phyloP scores from a whole-genome alignment of 345 rosid genomes.

The Sonneratia alba region DNA sequence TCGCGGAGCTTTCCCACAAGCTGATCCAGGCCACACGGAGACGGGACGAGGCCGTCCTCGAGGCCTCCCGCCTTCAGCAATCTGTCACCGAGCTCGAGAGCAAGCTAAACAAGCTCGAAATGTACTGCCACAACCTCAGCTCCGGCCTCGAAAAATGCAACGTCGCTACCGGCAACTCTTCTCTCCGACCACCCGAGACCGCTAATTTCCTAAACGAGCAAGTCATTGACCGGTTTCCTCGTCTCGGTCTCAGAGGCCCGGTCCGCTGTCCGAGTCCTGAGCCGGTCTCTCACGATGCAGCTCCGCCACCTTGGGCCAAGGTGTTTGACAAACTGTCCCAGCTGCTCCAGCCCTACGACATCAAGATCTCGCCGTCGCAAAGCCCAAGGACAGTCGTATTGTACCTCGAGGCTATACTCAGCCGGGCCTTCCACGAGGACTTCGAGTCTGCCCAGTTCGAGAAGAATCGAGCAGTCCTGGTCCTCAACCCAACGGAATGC shows the following conservation, averaged over 20 bases:
- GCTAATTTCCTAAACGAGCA: slow-evolving; percentile 20
- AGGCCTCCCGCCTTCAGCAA: slow-evolving; percentile 63
- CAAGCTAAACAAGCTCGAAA: slow-evolving; percentile 82
- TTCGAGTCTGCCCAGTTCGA: slow-evolving; percentile 72
- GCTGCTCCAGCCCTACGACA: slow-evolving; percentile 69
- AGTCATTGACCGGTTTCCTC: slow-evolving; percentile 60
- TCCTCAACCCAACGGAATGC: slow-evolving; percentile 66
- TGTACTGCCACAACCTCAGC: slow-evolving; percentile 67
- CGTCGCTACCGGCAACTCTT: slow-evolving; percentile 15
- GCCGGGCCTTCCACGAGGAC: slow-evolving; percentile 75
- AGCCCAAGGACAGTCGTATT: slow-evolving; percentile 50
- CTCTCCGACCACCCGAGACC: neutral
- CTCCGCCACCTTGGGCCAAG: slow-evolving; percentile 54
- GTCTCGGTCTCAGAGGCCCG: slow-evolving; percentile 69
- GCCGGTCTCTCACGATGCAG: slow-evolving; percentile 62
- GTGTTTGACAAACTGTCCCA: slow-evolving; percentile 52
- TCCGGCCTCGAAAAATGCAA: slow-evolving; percentile 68
- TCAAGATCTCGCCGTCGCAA: slow-evolving; percentile 39
- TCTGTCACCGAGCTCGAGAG: slow-evolving; percentile 89
- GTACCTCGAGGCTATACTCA: slow-evolving; percentile 69
- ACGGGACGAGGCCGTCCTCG: slow-evolving; percentile 72
- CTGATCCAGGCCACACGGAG: slow-evolving; percentile 65
- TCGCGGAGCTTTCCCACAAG: slow-evolving; percentile 83
- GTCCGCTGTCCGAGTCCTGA: slow-evolving; percentile 48
- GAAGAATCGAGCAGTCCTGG: slow-evolving; percentile 39